Conservation (phyloP, 805 yeast genomes). For the Sugiyamaella floridensis region DNA sequence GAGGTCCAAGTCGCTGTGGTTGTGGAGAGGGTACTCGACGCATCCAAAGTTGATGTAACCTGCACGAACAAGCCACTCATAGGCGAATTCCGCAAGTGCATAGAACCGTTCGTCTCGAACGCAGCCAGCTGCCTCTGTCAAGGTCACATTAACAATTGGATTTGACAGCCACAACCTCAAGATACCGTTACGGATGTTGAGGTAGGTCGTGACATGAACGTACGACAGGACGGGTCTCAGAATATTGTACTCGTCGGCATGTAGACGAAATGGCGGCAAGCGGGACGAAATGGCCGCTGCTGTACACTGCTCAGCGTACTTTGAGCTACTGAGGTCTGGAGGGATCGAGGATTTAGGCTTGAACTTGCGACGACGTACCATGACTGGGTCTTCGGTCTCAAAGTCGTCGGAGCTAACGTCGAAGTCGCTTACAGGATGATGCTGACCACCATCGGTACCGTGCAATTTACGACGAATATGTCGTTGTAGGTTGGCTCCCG, state of each 20-base stretch:
- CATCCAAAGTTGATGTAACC: slow-evolving; percentile 41
- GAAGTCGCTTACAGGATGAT: not conserved
- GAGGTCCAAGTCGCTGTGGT: not conserved
- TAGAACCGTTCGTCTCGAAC: slow-evolving; percentile 34
- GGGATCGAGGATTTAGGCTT: slow-evolving; percentile 36
- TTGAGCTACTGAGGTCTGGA: slow-evolving; percentile 29
- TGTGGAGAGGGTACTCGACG: slow-evolving; percentile 23
- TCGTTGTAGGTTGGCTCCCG: not conserved
- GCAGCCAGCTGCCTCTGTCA: slow-evolving; percentile 39
- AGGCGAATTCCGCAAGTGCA: slow-evolving; percentile 38
- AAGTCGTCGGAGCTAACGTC: slow-evolving; percentile 1
- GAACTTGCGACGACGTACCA: slow-evolving; percentile 20
- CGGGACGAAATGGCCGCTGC: slow-evolving; percentile 37
- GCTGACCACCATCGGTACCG: not conserved
- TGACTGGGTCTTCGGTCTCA: slow-evolving; percentile 6
- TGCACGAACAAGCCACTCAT: slow-evolving; percentile 35
- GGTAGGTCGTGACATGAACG: slow-evolving; percentile 36
- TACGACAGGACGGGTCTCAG: slow-evolving; percentile 30
- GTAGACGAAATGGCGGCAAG: slow-evolving; percentile 33
- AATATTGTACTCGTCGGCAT: slow-evolving; percentile 32
- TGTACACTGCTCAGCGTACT: slow-evolving; percentile 34
- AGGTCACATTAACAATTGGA: slow-evolving; percentile 36
- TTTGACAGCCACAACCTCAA: slow-evolving; percentile 37
- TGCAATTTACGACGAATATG: not conserved
- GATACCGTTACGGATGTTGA: slow-evolving; percentile 38